Percentiles rank a stretch among this genome's conserved stretches.
These are phyloP conservation scores for Diaporthe nobilis DNA, from an alignment of 2,329 filamentous ascomycete species.

Conservation along the genomic window DNA sequence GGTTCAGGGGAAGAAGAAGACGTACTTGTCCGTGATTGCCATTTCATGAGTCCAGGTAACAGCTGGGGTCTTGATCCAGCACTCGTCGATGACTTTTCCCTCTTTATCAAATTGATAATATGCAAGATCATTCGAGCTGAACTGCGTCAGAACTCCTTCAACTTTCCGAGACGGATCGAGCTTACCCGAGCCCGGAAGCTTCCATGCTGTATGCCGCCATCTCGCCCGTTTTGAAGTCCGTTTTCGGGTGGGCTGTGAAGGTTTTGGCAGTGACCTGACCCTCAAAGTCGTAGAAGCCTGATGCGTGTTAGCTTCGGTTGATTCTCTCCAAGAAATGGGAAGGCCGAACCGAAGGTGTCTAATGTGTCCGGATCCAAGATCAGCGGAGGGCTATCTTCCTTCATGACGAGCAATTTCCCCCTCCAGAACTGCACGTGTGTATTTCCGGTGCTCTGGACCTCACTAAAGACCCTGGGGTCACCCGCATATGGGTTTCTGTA, in stretches of 20 bases:
- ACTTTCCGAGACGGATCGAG: neutral
- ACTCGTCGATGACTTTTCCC: neutral
- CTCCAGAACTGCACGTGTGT: slow-evolving; percentile 5
- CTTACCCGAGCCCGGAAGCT: slow-evolving; percentile 3
- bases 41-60: slow-evolving; percentile 9
- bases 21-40: slow-evolving; percentile 6
- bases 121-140: neutral
- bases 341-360: neutral
- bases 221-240: neutral
- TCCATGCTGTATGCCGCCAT: slow-evolving; percentile 6
- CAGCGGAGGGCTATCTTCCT: slow-evolving; percentile 9
- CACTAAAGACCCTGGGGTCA: neutral
- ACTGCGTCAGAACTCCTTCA: neutral
- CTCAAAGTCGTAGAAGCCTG: slow-evolving; percentile 7
- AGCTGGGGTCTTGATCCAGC: slow-evolving; percentile 6
- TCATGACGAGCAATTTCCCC: neutral
- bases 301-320: neutral
- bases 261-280: slow-evolving; percentile 1
- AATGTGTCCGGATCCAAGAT: neutral
- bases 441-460: neutral
- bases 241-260: slow-evolving; percentile 3
- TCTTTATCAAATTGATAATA: slow-evolving; percentile 9
- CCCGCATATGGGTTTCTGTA: neutral
- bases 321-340: neutral
- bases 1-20: too few species aligned